Evolutionary conservation across 192 early-diverging fungal species (phyloP), one percentile per base, ranked within the genome.

Genomic region (Podila minutissima): DNA sequence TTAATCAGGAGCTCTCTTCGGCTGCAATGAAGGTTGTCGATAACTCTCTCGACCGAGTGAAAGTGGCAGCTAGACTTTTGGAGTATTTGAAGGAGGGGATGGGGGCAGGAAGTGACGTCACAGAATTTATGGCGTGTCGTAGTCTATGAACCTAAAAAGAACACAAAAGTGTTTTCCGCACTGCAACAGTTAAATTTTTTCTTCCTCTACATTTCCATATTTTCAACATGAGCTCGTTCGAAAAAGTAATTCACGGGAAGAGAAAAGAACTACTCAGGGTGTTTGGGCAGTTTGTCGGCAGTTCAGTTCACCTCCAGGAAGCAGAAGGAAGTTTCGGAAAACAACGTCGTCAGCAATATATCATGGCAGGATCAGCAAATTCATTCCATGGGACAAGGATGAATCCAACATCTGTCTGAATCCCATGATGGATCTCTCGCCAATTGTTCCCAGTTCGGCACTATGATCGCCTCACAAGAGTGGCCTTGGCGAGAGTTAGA

Each of bases 201-300:
- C 77, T 50, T 73, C 67, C 71, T 73, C 71, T 81, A 73, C 72
- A 73, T 69, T 72, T 67, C 77, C 77, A 66, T 66, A 81, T 81
- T 69, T 81, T 66, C 71, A 81, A 81, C 77, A 81, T 81, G 77
- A 81, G 71, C 77, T 69, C 77, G 66, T 81, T 81, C 67, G 77
- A 81, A 71, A 81, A 81, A 81, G 77, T 81, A 81, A 81, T 69
- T 33, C 28, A 32, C 59, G 31, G 26, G 59, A 32, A 46, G 69
- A 63, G 57, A 53, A 60, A 49, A 22, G 41, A 46, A 53, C 55
- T 32, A 64, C 24, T 17, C 10, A 17, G 35, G 28, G 37, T 37
- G 10, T 24, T 24, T 37, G 19, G 64, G n/a, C 12, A 24, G 41
- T 11, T 46, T 46, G 41, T 46, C 13, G 41, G 41, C 41, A 46